A percentile compares a stretch with the other conserved stretches of the same genome.
phyloP scores from a whole-genome alignment of 164 flowering plant species.

The Vitis rotundifolia region DNA sequence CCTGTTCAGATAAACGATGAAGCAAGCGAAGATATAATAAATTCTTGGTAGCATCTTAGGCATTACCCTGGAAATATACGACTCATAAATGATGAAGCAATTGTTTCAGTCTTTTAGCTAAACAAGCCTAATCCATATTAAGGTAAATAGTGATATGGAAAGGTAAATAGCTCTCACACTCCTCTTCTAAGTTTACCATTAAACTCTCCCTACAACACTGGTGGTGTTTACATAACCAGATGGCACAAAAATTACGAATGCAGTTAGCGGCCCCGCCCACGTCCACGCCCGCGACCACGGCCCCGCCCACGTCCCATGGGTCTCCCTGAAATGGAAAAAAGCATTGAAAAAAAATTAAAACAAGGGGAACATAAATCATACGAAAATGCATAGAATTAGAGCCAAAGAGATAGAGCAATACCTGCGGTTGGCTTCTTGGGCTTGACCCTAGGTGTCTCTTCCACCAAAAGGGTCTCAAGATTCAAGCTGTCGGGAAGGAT shows the following conservation, averaged over 20 bases:
- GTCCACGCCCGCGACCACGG: slow-evolving; percentile 91
- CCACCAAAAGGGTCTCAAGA: slow-evolving; percentile 84
- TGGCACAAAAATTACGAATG: not conserved
- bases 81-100: too few relatives aligned
- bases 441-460: slow-evolving; percentile 88
- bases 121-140: not conserved
- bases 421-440: slow-evolving; percentile 93
- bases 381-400: not conserved
- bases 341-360: not conserved
- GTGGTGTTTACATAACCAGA: slow-evolving; percentile 5
- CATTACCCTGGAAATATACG: too few relatives aligned
- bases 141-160: not conserved
- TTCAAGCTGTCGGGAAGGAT: slow-evolving; percentile 93
- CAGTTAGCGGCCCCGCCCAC: slow-evolving; percentile 80
- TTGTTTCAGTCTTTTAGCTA: not conserved
- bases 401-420: slow-evolving; percentile 16
- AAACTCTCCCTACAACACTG: slow-evolving; percentile 11
- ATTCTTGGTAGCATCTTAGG: too few relatives aligned
- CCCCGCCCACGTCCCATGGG: slow-evolving; percentile 90
- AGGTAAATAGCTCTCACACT: not conserved
- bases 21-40: too few relatives aligned
- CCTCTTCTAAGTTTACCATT: not conserved
- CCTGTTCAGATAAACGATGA: too few relatives aligned
- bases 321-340: slow-evolving; percentile 47
- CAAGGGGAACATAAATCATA: not conserved